Base-by-base conservation (phyloP, 345 rosid genomes). In the Sisymbrium irio region DNA sequence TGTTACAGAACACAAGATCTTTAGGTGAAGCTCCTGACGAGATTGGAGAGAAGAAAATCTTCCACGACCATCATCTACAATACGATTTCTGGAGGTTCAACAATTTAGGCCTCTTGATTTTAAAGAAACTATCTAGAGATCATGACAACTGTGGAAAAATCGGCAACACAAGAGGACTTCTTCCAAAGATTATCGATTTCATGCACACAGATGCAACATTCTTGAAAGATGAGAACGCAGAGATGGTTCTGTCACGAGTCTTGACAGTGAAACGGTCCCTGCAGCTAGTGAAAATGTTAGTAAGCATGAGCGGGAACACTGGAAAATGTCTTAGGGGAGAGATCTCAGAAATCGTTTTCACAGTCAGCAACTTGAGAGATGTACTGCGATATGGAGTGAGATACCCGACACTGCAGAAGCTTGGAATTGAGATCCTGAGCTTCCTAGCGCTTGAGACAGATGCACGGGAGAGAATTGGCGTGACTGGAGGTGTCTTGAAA, bases 91-190 rank as follows among this genome's bases (percentile, higher is more conserved):
- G 92, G 84, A 86, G 86, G 32, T 89, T 91, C 73, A 91, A 85
- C 77, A 90, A 91, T 72, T 59, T 89, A 56, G 97, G 97, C 7
- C 98, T 93, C 69, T 77, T 83, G 46, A 84, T 93, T 61, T 83
- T 91, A 62, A 93, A 93, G 79, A 90, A 84, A 77, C 80, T 91
- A 27, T 93, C 97, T 3, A 85, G 85, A 40, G 92, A 91, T 59
- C 98, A 86, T 58, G 98, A 93, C 33, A 93, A 89, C 78, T 91
- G 98, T 35, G 92, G 96, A 10, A 93, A 91, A 81, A 91, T 93
- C 6, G 98, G 97, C 19, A 93, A 89, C 76, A 88, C 97, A 3
- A 86, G 94, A 75, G 98, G 96, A 14, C 94, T 93, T 20, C 80
- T 93, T 3, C 92, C 97, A 0, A 93, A 93, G 72, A 85, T 93